Evolutionary conservation across 2,329 filamentous ascomycete genomes (phyloP), one percentile per base, ranked within the genome.

Genomic region (Hypoxylon sp.): DNA sequence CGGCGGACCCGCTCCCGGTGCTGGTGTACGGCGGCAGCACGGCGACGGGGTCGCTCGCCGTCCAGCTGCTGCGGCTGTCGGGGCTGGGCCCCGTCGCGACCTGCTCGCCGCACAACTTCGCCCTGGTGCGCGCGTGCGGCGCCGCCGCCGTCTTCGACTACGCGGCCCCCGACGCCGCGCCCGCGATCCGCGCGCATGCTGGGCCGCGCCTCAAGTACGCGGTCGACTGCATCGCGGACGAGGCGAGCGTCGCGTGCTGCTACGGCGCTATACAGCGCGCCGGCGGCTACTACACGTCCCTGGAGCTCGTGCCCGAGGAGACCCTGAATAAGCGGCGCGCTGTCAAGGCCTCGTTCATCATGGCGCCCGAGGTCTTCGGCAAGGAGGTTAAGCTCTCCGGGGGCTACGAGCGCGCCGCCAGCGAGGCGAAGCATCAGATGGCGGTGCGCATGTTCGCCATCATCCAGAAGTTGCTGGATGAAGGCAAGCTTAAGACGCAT

Each of bases 211-310:
- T 85, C 3, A 67, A 68, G 11, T 69, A 79, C 21, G 80, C 72
- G 3, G 76, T 82, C 31, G 83, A 85, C 67, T 81, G 77, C 57
- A 80, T 84, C 51, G 70, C 75, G 26, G 75, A 78, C 60, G 70
- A 70, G 18, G 41, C 55, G 7, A 75, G 72, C 3, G 69, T 72
- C 13, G 65, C 69, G 15, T 76, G 79, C 56, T 77, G 74, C 67
- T 74, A 75, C 26, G 69, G 70, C 1, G 74, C 78, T 8, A 69
- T 83, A 38, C 37, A 38, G 17, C 61, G 64, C 3, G 8, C 50
- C 1, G 67, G 67, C 8, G 67, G 67, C 9, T 29, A 61, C 3
- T 69, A 67, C 29, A 55, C 40, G 9, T n/a, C 40, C 6, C 48
- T 69, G 6, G 67, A 67, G 11, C 13, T 4, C 24, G 21, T 53